phyloP scores from a whole-genome alignment of 495 filamentous ascomycete species.

The Neurospora hispaniola region DNA sequence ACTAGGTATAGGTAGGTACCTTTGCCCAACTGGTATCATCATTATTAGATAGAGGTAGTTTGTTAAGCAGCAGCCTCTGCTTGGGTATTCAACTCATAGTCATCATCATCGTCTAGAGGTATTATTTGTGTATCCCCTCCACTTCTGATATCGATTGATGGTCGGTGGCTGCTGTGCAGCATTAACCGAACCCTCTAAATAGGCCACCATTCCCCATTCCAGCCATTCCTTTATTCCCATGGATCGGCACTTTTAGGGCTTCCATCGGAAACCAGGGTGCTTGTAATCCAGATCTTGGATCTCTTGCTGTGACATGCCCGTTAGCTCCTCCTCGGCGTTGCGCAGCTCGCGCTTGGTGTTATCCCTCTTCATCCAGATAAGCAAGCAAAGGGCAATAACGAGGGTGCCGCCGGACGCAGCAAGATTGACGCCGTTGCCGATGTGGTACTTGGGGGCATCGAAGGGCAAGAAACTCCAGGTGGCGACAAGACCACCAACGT shows the following conservation, averaged over 20 bases:
- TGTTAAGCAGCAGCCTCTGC: background rate
- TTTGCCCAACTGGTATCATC: background rate
- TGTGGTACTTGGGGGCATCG: slow-evolving; percentile 58
- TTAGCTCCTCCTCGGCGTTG: slow-evolving; percentile 45
- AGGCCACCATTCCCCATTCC: background rate
- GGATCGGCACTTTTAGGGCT: slow-evolving; percentile 24
- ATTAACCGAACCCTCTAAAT: background rate
- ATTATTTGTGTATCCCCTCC: background rate
- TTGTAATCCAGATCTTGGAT: slow-evolving; percentile 62
- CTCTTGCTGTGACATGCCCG: slow-evolving; percentile 42
- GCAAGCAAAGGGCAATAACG: slow-evolving; percentile 32
- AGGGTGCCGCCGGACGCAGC: slow-evolving; percentile 46
- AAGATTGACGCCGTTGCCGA: slow-evolving; percentile 67
- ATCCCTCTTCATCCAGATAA: slow-evolving; percentile 53
- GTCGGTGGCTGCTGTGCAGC: background rate
- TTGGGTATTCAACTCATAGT: background rate
- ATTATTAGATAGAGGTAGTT: background rate
- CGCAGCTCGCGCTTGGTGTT: slow-evolving; percentile 47
- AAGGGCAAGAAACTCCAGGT: slow-evolving; percentile 60
- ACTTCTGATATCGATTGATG: background rate
- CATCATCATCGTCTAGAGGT: background rate
- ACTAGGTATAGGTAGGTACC: no score
- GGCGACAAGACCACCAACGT: slow-evolving; percentile 58
- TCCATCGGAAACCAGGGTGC: slow-evolving; percentile 60
- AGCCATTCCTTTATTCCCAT: background rate